Evolutionary conservation across 1,139 yeast species (phyloP), one percentile per base, ranked within the genome.

Genomic region (Debaryomycetaceae sp.): DNA sequence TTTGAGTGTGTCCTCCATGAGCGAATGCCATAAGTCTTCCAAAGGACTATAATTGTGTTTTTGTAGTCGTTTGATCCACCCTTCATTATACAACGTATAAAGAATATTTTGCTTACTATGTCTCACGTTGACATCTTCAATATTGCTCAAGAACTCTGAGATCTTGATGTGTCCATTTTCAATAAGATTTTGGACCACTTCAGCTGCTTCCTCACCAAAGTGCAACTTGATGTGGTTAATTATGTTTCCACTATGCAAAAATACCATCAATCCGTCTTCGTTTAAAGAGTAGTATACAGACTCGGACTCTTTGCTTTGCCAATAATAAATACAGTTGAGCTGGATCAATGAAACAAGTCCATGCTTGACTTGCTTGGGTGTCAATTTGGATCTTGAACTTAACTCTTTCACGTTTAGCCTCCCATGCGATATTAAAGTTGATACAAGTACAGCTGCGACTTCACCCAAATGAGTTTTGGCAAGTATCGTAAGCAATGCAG

Each of bases 231-330:
- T 76, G 44, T 75, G 73, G 38, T 78, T 66, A 35, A 88, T 72
- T 48, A 90, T 82, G 43, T 87, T 87, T 31, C 96, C 97, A 34
- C 91, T 75, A 63, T 89, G 87, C 31, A 90, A 61, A 44, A 88
- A 69, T 43, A 78, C 63, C 53, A 82, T 71, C 22, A 84, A 67
- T 6, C 96, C 96, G 24, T 70, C 75, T 50, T 83, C 84, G 55
- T 84, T 77, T 49, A 83, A 78, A 35, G 73, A 74, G 60, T 89
- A 90, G 53, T 69, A 78, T 1, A 77, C 73, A 13, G 66, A 57
- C 6, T 63, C 57, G 11, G 64, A 52, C 0, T 66, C 61, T 23
- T 75, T 77, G 6, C 75, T 82, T 50, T 60, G 55, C 75, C 81
- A 76, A 54, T 77, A 78, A 23, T 69, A 72, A 20, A 83, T 76